A percentile compares a stretch with the other conserved stretches of the same genome.
Evolutionary conservation across 2,329 filamentous ascomycete genomes (phyloP).

Genomic region (Fusarium nematophilum): DNA sequence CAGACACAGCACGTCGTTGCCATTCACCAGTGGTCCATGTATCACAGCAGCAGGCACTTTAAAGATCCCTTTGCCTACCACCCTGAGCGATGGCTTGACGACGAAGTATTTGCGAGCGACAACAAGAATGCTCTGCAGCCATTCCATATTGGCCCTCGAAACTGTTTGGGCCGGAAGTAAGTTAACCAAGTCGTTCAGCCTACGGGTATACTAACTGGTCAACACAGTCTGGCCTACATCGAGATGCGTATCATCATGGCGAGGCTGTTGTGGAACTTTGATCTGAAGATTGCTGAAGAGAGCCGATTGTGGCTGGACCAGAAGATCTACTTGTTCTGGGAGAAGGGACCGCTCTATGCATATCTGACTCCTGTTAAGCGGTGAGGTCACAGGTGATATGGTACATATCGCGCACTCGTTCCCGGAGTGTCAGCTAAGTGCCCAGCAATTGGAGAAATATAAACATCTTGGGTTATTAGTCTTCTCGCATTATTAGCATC

Average conservation of each 20-base stretch:
- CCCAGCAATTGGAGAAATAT: too few species aligned
- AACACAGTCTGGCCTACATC: not conserved
- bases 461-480: too few species aligned
- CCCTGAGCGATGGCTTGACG: constrained; percentile 15
- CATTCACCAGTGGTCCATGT: constrained; percentile 13
- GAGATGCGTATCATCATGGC: not conserved
- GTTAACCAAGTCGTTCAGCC: not conserved
- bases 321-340: not conserved
- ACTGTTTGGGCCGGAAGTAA: constrained; percentile 13
- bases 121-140: constrained; percentile 11
- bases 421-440: too few species aligned
- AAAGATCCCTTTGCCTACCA: constrained; percentile 8
- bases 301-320: not conserved
- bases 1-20: constrained; percentile 1
- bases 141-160: constrained; percentile 9
- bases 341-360: not conserved
- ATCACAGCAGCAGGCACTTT: constrained; percentile 12
- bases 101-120: constrained; percentile 1
- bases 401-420: too few species aligned
- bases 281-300: not conserved
- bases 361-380: not conserved
- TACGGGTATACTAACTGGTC: not conserved
- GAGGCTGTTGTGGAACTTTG: not conserved
- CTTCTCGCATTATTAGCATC: too few species aligned
- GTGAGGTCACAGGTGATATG: not conserved